phyloP scores from a whole-genome alignment of 331 rosid species.

The Spiraea crenata region DNA sequence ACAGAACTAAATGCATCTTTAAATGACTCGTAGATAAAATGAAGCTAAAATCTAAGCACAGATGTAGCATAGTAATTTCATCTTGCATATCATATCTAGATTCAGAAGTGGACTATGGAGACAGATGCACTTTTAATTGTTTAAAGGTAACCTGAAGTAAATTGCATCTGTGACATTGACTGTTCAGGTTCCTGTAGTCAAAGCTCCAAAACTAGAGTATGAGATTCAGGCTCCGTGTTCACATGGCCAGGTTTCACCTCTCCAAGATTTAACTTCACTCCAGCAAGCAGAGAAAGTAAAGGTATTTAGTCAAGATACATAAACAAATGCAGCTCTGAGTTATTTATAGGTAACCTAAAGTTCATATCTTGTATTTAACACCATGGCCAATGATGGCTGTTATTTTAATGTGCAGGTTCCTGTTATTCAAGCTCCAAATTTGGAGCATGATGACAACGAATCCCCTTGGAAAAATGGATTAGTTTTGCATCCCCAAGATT shows the following conservation, averaged over 20 bases:
- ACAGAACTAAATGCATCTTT: neutral
- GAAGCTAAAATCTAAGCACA: neutral
- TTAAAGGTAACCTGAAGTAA: neutral
- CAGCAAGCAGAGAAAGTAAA: slow-evolving; percentile 13
- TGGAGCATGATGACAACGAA: slow-evolving; percentile 15
- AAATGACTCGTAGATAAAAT: neutral
- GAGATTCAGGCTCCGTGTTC: slow-evolving; percentile 19
- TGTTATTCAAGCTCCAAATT: slow-evolving; percentile 12
- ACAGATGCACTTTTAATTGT: neutral
- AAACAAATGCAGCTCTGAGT: neutral
- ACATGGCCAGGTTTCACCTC: slow-evolving; percentile 9
- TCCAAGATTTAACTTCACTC: slow-evolving; percentile 21
- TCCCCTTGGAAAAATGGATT: slow-evolving; percentile 9
- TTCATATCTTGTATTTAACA: neutral
- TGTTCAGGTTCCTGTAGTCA: slow-evolving; percentile 35
- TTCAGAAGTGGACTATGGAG: slow-evolving; percentile 4
- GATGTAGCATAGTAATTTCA: neutral
- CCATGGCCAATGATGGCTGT: neutral
- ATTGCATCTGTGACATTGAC: neutral
- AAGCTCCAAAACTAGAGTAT: slow-evolving; percentile 3
- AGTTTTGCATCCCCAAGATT: slow-evolving; percentile 13
- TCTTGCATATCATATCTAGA: neutral
- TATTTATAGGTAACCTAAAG: neutral
- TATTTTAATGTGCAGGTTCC: slow-evolving; percentile 22
- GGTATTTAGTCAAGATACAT: slow-evolving; percentile 27